phyloP scores from a whole-genome alignment of 768 basidiomycete species.

The Xanthoconium purpureum region DNA sequence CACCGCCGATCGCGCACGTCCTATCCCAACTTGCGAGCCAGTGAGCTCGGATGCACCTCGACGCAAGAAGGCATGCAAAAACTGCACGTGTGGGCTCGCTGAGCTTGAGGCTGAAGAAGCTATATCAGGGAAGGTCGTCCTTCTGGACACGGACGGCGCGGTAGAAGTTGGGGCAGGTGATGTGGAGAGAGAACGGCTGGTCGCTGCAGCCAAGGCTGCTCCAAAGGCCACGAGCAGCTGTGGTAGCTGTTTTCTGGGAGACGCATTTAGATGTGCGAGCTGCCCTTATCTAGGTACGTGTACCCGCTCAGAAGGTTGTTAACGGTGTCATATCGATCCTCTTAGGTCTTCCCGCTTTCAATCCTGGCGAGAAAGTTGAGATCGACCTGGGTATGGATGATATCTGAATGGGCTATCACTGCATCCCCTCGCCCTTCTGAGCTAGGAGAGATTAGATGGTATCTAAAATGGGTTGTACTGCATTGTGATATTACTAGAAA shows the following conservation, averaged over 20 bases:
- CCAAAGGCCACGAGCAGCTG: slow-evolving; percentile 94
- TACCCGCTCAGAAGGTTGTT: slow-evolving; percentile 3
- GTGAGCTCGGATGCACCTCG: slow-evolving; percentile 47
- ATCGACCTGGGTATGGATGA: slow-evolving; percentile 89
- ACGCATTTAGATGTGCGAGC: slow-evolving; percentile 94
- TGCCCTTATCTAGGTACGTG: slow-evolving; percentile 93
- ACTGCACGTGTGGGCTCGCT: slow-evolving; percentile 92
- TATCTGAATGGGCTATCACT: slow-evolving; percentile 43
- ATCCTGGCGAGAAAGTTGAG: slow-evolving; percentile 97
- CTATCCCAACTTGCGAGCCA: slow-evolving; percentile 75
- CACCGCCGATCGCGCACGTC: slow-evolving; percentile 75
- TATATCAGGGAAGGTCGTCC: slow-evolving; percentile 55
- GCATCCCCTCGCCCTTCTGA: not conserved
- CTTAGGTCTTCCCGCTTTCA: slow-evolving; percentile 94
- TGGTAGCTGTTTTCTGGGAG: slow-evolving; percentile 95
- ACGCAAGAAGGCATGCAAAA: slow-evolving; percentile 91
- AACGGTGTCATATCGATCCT: slow-evolving; percentile 6
- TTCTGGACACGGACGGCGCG: slow-evolving; percentile 61
- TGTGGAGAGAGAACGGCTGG: slow-evolving; percentile 61
- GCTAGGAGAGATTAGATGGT: not conserved
- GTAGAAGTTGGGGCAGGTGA: slow-evolving; percentile 55
- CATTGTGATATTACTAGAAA: slow-evolving; percentile 2
- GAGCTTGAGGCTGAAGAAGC: slow-evolving; percentile 88
- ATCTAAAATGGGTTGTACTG: not conserved
- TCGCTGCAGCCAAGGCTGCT: slow-evolving; percentile 64